phyloP scores from a whole-genome alignment of 768 basidiomycete genomes.

The Podaxis sp. region DNA sequence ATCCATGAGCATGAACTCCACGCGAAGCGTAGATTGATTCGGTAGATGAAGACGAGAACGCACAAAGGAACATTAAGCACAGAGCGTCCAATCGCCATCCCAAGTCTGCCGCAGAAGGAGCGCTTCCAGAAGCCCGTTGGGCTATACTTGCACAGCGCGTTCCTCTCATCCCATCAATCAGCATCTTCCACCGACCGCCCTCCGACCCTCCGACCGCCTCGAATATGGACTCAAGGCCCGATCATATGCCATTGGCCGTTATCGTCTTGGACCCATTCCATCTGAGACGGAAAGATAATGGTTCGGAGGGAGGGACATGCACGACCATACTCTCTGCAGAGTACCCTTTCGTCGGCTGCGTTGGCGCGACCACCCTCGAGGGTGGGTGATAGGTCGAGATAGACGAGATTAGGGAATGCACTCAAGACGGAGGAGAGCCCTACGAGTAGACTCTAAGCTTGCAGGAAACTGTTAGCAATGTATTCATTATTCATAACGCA shows the following conservation, averaged over 20 bases:
- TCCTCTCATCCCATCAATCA: not conserved
- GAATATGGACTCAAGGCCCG: not conserved
- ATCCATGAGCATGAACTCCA: not conserved
- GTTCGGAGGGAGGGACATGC: slow-evolving; percentile 50
- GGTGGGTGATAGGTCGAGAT: slow-evolving; percentile 61
- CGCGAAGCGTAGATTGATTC: not conserved
- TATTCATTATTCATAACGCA: slow-evolving; percentile 8
- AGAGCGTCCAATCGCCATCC: slow-evolving; percentile 2
- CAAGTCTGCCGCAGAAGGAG: slow-evolving; percentile 1
- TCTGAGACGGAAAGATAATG: slow-evolving; percentile 53
- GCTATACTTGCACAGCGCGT: not conserved
- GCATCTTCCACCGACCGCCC: slow-evolving; percentile 9
- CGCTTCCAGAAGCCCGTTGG: not conserved
- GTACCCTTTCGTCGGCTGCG: slow-evolving; percentile 41
- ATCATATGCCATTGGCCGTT: slow-evolving; percentile 26
- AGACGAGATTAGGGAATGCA: slow-evolving; percentile 42
- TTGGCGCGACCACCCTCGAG: slow-evolving; percentile 40
- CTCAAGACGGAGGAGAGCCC: slow-evolving; percentile 55
- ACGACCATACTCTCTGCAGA: slow-evolving; percentile 51
- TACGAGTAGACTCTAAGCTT: slow-evolving; percentile 47
- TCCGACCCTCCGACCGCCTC: not conserved
- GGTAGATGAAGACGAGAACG: not conserved
- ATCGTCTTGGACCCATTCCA: slow-evolving; percentile 42
- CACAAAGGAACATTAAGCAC: not conserved
- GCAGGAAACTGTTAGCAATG: slow-evolving; percentile 5